These are phyloP conservation scores for Fusarium camptoceras DNA, from an alignment of 2,329 filamentous ascomycete genomes.

Conservation along the genomic window DNA sequence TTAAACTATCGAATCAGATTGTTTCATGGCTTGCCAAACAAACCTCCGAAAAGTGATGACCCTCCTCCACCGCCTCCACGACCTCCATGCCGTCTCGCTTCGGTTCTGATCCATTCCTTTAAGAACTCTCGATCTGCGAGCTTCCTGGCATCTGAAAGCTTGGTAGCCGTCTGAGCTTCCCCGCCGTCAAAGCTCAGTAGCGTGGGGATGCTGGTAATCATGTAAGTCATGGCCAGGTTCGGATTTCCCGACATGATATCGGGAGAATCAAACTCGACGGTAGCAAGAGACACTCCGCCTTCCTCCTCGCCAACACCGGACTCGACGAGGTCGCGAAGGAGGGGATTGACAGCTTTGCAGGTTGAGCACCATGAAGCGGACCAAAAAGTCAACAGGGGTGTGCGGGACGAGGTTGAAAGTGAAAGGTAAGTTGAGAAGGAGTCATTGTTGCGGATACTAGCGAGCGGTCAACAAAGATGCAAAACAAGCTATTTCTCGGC, in stretches of 20 bases:
- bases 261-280: slow-evolving; percentile 68
- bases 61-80: slow-evolving; percentile 57
- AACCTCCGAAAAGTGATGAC: slow-evolving; percentile 52
- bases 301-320: slow-evolving; percentile 65
- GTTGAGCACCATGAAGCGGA: slow-evolving; percentile 69
- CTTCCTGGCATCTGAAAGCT: slow-evolving; percentile 61
- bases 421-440: slow-evolving; percentile 67
- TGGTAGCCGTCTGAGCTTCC: slow-evolving; percentile 62
- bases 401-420: slow-evolving; percentile 64
- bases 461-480: slow-evolving; percentile 20
- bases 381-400: slow-evolving; percentile 71
- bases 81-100: slow-evolving; percentile 61
- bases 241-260: slow-evolving; percentile 62
- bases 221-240: slow-evolving; percentile 63
- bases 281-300: slow-evolving; percentile 66
- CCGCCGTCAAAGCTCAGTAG: slow-evolving; percentile 68
- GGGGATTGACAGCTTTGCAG: slow-evolving; percentile 63
- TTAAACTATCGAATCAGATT: neutral
- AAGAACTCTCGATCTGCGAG: slow-evolving; percentile 63
- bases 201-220: slow-evolving; percentile 69
- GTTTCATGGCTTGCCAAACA: slow-evolving; percentile 53
- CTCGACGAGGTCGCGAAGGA: slow-evolving; percentile 62
- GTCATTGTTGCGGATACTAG: slow-evolving; percentile 65
- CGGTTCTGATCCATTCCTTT: slow-evolving; percentile 64
- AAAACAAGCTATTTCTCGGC: slow-evolving; percentile 21